A percentile compares a stretch with the other conserved stretches of the same genome.
These are phyloP conservation scores for Chaetomiaceae sp. DNA, from an alignment of 2,329 filamentous ascomycete species.

Conservation along the genomic window DNA sequence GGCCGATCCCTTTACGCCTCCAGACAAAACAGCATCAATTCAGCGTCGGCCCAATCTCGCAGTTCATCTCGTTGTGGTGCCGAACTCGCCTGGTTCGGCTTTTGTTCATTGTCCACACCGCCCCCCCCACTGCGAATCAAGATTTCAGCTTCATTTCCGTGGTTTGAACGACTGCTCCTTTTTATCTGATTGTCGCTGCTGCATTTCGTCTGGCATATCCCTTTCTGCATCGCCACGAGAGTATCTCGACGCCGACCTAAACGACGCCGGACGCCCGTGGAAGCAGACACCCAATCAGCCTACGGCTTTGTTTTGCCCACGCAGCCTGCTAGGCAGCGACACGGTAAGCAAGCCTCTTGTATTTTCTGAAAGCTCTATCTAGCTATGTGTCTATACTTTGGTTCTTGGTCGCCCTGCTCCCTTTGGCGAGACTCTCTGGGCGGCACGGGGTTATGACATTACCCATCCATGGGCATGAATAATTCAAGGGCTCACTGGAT, in stretches of 20 bases:
- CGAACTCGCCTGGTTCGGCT: conserved; percentile 16
- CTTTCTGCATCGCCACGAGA: background rate
- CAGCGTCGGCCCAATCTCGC: conserved; percentile 7
- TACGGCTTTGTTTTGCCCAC: conserved; percentile 1
- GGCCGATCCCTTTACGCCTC: conserved; percentile 4
- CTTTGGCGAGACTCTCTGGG: no score
- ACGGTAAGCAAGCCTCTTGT: background rate
- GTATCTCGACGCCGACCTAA: background rate
- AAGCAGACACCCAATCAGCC: background rate
- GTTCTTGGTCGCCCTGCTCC: background rate
- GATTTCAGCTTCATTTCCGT: conserved; percentile 14
- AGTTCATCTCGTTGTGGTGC: conserved; percentile 11
- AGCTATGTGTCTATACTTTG: background rate
- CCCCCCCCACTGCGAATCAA: conserved; percentile 7
- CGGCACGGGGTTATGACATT: no score
- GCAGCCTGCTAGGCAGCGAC: background rate
- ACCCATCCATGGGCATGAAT: no score
- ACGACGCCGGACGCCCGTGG: background rate
- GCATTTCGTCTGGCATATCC: background rate
- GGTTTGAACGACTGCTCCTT: conserved; percentile 5
- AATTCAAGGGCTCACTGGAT: no score
- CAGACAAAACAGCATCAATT: background rate
- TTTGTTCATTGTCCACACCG: conserved; percentile 22
- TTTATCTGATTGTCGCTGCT: conserved; percentile 17
- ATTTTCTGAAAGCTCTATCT: background rate